Base-by-base conservation (phyloP, 2,329 filamentous ascomycete genomes). In the Byssoonygena ceratinophila region DNA sequence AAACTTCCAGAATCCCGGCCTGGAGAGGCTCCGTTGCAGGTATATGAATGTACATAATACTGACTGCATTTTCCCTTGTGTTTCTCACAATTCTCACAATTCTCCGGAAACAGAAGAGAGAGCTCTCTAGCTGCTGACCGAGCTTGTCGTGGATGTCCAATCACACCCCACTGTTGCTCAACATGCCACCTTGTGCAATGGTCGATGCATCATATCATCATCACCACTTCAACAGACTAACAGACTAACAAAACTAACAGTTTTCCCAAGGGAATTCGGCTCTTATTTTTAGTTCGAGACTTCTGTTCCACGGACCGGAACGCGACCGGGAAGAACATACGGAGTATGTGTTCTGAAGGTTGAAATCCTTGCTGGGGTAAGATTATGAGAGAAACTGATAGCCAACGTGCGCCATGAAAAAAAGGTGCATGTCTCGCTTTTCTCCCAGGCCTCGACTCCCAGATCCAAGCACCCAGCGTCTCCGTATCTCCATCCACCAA, bases 331-430 rank as follows among this genome's bases (percentile, higher is more conserved):
- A n/a, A n/a, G n/a, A n/a, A n/a, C n/a, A n/a, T n/a, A n/a, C n/a
- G n/a, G n/a, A n/a, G n/a, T n/a, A n/a, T n/a, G n/a, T n/a, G n/a
- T n/a, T n/a, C n/a, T n/a, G n/a, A n/a, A n/a, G n/a, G n/a, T n/a
- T n/a, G n/a, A n/a, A n/a, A n/a, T n/a, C n/a, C n/a, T n/a, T n/a
- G n/a, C n/a, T n/a, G n/a, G n/a, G n/a, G n/a, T n/a, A n/a, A n/a
- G n/a, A 27, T 7, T 32, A 18, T 25, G 12, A 23, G 20, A 23
- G 11, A 20, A 41, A 22, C 8, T 6, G 14, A 36, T 4, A 36
- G 32, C 14, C 18, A 49, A 41, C 46, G 46, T 49, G 46, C 46
- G 46, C 29, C 29, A 36, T 22, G 44, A 23, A 36, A 46, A 36
- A 23, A 14, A 43, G 23, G n/a, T 22, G 16, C 1, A 43, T 50